Base-by-base conservation (phyloP, 1,284 basidiomycete genomes). In the Mycena citricolor region DNA sequence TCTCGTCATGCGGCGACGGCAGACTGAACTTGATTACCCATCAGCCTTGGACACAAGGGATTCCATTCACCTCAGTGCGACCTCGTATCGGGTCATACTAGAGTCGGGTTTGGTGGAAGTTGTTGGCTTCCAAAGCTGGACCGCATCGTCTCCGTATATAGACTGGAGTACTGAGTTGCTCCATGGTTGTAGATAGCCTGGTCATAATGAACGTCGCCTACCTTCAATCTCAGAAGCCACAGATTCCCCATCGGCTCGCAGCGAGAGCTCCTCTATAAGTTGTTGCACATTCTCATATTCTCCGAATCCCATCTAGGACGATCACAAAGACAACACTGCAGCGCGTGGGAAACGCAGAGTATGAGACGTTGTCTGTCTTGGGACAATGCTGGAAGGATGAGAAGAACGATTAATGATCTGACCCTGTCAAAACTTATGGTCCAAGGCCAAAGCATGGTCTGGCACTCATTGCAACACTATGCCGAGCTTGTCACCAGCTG, bases 61-160 rank as follows among this genome's bases (percentile, higher is more conserved):
- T 31, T 14, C 25, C 45, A 51, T 62, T 61, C 57, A 74, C 71
- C 58, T 68, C 41, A 68, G 43, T 30, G 57, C 49, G 31, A 66
- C 70, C 57, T 86, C 81, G 59, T 88, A 91, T 21, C 90, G 78
- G 39, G 88, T 71, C 16, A 59, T 71, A 44, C 48, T 52, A 19
- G 57, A 47, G 50, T 60, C 54, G 10, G 26, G 11, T 20, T 32
- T 28, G 39, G 14, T n/a, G 14, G 28, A 33, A 36, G 36, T 20
- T 32, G 50, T 25, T 19, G 44, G 38, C 13, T 17, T 45, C 77
- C 79, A 86, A 20, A 79, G 59, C 14, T 66, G 69, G 22, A 92
- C 69, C 6, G 81, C 68, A 21, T 76, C 68, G 12, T 85, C 79
- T 23, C 88, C 86, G 58, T 93, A 94, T 59, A 94, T 94, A 12